Base-by-base conservation (phyloP, 129 eudicot genomes). In the Rutidosis leptorrhynchoides region DNA sequence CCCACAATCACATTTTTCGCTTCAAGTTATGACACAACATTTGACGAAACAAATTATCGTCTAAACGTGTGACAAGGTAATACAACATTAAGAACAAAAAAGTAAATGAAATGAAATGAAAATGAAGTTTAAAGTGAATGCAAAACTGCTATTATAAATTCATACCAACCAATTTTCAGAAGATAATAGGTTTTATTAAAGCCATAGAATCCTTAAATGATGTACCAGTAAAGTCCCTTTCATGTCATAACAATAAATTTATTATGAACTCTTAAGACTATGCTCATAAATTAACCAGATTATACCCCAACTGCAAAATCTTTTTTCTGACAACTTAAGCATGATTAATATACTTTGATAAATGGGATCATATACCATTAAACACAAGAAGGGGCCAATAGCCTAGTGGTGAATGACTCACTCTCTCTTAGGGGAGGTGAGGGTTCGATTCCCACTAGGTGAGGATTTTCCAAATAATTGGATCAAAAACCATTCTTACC, bases 301-400 rank as follows among this genome's bases (percentile, higher is more conserved):
- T 51, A 16, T 49, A 20, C 2, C 1, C 19, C 57, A 65, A 26
- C 17, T 1, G 9, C 23, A 48, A 46, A 23, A 82, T 78, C 77
- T 72, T 82, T 73, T 81, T 66, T 54, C 83, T 77, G 74, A 77
- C 93, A 82, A 67, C 77, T 61, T 45, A 62, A 67, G 58, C 65
- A 79, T 30, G 62, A 72, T 32, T 57, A 56, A 30, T 46, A 53
- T 19, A 54, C 62, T 35, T 69, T 26, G 74, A 28, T 49, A 53
- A 37, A 52, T 16, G 22, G 60, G 27, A 57, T 23, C 40, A 55
- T 69, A 57, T 69, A 5, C 19, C n/a, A 37, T n/a, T n/a, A n/a
- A n/a, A n/a, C n/a, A n/a, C n/a, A n/a, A n/a, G n/a, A n/a, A n/a
- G n/a, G n/a, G n/a, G n/a, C n/a, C n/a, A n/a, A n/a, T n/a, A n/a